Conservation (phyloP, 2,329 filamentous ascomycete genomes). For the Fusarium graminum region DNA sequence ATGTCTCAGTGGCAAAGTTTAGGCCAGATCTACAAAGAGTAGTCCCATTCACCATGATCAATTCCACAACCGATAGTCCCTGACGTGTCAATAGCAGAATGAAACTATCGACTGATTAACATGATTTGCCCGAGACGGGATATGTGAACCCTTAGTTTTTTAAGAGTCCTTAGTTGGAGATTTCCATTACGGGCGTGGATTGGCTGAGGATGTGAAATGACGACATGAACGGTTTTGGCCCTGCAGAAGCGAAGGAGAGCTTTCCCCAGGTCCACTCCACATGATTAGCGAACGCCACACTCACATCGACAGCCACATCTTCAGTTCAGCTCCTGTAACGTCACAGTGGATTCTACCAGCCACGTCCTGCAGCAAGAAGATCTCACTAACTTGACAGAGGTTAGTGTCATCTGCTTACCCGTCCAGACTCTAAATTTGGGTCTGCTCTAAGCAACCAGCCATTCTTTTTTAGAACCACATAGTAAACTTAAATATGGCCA, state of each 20-base stretch:
- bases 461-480: conserved; percentile 27
- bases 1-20: conserved; percentile 22
- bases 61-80: background rate
- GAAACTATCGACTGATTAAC: background rate
- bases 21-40: conserved; percentile 15
- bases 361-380: conserved; percentile 19
- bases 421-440: conserved; percentile 44
- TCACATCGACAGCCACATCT: conserved; percentile 20
- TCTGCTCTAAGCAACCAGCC: conserved; percentile 38
- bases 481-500: conserved; percentile 12
- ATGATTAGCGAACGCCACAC: conserved; percentile 23
- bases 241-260: conserved; percentile 39
- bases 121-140: conserved; percentile 6
- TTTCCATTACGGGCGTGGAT: conserved; percentile 36
- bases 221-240: conserved; percentile 27
- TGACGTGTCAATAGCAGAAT: background rate
- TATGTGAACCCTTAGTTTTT: conserved; percentile 19
- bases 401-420: conserved; percentile 32
- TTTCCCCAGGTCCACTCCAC: conserved; percentile 29
- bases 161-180: conserved; percentile 15
- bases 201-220: conserved; percentile 18
- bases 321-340: conserved; percentile 13
- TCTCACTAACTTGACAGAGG: background rate
- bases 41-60: background rate
- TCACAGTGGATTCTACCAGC: conserved; percentile 40